Conservation (phyloP, 2,329 filamentous ascomycete genomes). For the Colletotrichum falcatum region DNA sequence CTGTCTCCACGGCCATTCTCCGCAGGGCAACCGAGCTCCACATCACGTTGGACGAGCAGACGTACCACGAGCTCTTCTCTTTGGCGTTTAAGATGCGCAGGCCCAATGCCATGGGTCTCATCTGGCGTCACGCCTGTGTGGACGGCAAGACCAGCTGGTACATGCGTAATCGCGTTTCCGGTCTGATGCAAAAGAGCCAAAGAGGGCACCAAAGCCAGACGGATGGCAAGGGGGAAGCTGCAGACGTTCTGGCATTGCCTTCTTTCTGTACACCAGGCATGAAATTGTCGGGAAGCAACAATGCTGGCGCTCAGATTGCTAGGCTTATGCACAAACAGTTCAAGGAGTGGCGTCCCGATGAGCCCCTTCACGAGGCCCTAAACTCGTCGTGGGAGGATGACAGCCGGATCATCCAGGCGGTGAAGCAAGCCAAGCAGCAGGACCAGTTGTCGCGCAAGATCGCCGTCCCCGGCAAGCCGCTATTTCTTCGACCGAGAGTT, state of each 20-base stretch:
- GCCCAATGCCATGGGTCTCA: slow-evolving; percentile 47
- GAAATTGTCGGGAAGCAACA: neutral
- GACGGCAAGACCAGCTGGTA: slow-evolving; percentile 43
- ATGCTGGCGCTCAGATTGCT: neutral
- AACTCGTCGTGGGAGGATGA: slow-evolving; percentile 21
- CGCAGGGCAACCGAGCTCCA: slow-evolving; percentile 42
- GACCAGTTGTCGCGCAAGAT: neutral
- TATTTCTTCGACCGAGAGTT: neutral
- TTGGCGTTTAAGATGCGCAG: slow-evolving; percentile 51
- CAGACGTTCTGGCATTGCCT: slow-evolving; percentile 5
- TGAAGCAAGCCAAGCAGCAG: slow-evolving; percentile 24
- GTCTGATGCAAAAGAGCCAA: neutral
- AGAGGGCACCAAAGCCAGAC: neutral
- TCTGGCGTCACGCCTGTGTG: slow-evolving; percentile 51
- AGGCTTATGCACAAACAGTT: neutral
- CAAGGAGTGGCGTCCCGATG: slow-evolving; percentile 1
- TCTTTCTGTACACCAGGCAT: slow-evolving; percentile 18
- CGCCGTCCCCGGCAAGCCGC: neutral
- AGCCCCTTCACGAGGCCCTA: slow-evolving; percentile 34
- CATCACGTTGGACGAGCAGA: slow-evolving; percentile 47
- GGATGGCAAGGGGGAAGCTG: neutral
- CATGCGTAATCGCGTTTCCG: slow-evolving; percentile 46
- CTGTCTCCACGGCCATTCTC: slow-evolving; percentile 49
- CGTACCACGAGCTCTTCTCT: slow-evolving; percentile 54
- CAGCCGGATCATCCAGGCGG: slow-evolving; percentile 11